Base-by-base conservation (phyloP, 441 rosid species). In the Corymbia calophylla region DNA sequence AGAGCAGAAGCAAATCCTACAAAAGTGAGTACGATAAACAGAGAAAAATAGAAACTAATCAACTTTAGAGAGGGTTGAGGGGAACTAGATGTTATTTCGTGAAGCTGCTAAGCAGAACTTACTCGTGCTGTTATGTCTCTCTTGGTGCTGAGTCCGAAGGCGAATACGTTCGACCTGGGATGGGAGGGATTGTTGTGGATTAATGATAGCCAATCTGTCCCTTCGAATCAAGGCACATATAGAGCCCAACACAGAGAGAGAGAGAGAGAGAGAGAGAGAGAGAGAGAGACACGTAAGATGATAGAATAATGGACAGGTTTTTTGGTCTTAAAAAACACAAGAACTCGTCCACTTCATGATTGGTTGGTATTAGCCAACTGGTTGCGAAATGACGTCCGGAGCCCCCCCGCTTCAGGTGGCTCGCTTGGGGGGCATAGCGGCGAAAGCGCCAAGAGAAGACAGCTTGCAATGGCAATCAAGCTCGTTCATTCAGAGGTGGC, bases 381-480 rank as follows among this genome's bases (percentile, higher is more conserved):
- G 53, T 7, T 8, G 8, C n/a, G n/a, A 44, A 44, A 44, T 8
- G 84, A 77, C 84, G n/a, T 44, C 51, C 29, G 84, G n/a, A 44
- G 84, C 84, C 84, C 84, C 84, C n/a, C 12, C 84, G 51, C n/a
- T 23, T 13, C 51, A 47, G 82, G 51, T 35, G 5, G 10, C 73
- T 66, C 73, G 39, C 73, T 66, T 21, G 77, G 77, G 82, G 51
- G 51, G 51, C 29, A 73, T 73, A 1, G 29, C 47, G 51, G 84
- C 84, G 5, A 77, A 77, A 77, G 51, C 51, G 49, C 48, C n/a
- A 47, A 12, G 89, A 89, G 70, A 35, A 54, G 94, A 92, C 93
- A 93, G 91, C 93, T 93, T 94, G 93, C 92, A 73, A 88, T 70
- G 90, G 86, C 54, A 44, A 73, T 44, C n/a, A 77, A 77, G 13